Base-by-base conservation (phyloP, 169 alveolate genomes). In the Amoebophrya sp. region DNA sequence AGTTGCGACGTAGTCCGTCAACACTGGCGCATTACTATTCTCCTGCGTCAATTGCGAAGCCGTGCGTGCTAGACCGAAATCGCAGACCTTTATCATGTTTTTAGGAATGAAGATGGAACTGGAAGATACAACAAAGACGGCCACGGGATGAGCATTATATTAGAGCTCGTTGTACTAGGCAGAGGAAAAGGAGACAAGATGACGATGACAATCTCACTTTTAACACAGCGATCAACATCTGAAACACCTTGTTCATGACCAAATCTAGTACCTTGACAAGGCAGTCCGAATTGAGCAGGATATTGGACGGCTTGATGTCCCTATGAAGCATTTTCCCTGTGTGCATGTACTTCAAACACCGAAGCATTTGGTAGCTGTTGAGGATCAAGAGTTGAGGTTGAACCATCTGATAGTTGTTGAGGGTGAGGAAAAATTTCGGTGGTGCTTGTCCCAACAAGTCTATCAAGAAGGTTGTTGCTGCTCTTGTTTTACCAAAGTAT, bases 271-370 rank as follows among this genome's bases (percentile, higher is more conserved):
- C 97, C 94, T 98, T 98, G 40, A 97, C 97, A 92, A 94, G 96
- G 65, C 99, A 98, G 91, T 98, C 99, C 53, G 98, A 96, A 94
- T 98, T 98, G 33, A 98, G 93, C 78, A 98, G 95, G 39, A 98
- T 95, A 91, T 98, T 98, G 54, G 98, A 96, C 24, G 99, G 99
- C 93, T 98, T 98, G 77, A 98, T 95, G 94, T 98, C 99, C 41
- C 99, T 90, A 95, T 98, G 99, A 40, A 98, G 95, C 90, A 98
- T 47, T 47, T 47, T 47, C 6, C 65, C 65, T 18, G 65, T 47
- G 92, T 92, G 93, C 93, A 92, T 92, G 90, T 54, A 92, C 93
- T 92, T 92, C 92, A 92, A 89, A 12, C 91, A 92, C 90, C 89
- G 83, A 36, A 92, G 38, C 53, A 92, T 91, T 76, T 92, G 93